phyloP scores from a whole-genome alignment of 2,329 filamentous ascomycete species.

The Hirsutella minnesotensis region DNA sequence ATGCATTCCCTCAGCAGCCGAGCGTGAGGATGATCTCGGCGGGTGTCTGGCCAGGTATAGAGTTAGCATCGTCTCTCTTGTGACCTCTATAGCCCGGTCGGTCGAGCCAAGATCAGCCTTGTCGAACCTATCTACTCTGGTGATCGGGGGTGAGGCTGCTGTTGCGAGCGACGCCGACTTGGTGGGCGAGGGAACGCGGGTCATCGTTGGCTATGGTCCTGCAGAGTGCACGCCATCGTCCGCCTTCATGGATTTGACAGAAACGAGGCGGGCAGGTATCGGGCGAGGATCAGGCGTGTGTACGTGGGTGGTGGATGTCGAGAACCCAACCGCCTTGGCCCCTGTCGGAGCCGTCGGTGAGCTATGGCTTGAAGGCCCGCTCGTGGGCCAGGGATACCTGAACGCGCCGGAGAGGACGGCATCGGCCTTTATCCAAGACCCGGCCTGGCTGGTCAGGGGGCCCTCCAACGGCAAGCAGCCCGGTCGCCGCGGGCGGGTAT shows the following conservation, averaged over 20 bases:
- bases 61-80: conserved; percentile 8
- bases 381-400: conserved; percentile 36
- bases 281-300: not conserved
- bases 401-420: conserved; percentile 32
- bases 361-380: conserved; percentile 27
- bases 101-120: conserved; percentile 3
- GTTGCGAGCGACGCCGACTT: conserved; percentile 4
- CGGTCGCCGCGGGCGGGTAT: conserved; percentile 13
- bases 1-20: conserved; percentile 7
- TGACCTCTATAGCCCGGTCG: conserved; percentile 8
- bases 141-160: conserved; percentile 8
- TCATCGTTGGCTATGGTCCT: conserved; percentile 2
- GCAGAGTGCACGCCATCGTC: conserved; percentile 1
- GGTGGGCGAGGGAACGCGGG: conserved; percentile 4
- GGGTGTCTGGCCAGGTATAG: conserved; percentile 3
- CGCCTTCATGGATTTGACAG: not conserved
- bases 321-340: conserved; percentile 13
- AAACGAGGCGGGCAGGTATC: not conserved
- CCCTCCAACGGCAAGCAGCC: conserved; percentile 1
- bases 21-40: conserved; percentile 6
- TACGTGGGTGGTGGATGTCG: conserved; percentile 10
- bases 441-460: conserved; percentile 13
- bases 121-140: conserved; percentile 5
- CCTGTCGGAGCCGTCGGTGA: conserved; percentile 23
- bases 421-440: conserved; percentile 29